phyloP scores from a whole-genome alignment of 2,329 filamentous ascomycete genomes.

The Xylariaceae sp. region DNA sequence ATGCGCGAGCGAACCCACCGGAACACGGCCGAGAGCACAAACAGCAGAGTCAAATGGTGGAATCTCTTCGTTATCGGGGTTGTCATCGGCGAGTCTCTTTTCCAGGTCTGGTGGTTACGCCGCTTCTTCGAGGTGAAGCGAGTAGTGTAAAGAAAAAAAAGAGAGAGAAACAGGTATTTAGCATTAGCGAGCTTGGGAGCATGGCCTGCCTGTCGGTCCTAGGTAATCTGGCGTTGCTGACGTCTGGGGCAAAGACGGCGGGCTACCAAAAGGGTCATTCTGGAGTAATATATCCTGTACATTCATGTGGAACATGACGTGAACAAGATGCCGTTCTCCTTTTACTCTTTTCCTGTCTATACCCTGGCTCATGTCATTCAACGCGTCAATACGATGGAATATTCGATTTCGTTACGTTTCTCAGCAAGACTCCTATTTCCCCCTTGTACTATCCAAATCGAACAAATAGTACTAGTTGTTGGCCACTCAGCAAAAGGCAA shows the following conservation, averaged over 20 bases:
- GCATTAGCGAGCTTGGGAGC: not conserved
- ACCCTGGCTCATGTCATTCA: too few species aligned
- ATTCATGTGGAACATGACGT: slow-evolving; percentile 21
- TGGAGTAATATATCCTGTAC: slow-evolving; percentile 20
- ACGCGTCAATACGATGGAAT: too few species aligned
- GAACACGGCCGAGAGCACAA: slow-evolving; percentile 98
- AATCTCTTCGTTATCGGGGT: slow-evolving; percentile 92
- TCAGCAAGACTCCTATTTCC: too few species aligned
- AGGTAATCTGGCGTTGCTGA: slow-evolving; percentile 27
- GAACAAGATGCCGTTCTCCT: slow-evolving; percentile 17
- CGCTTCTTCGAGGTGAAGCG: slow-evolving; percentile 90
- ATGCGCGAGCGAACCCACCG: slow-evolving; percentile 92
- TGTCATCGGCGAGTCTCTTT: slow-evolving; percentile 84
- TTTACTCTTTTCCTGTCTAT: not conserved
- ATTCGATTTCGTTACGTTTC: too few species aligned
- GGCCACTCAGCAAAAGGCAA: too few species aligned
- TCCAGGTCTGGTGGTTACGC: slow-evolving; percentile 99
- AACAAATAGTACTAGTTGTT: too few species aligned
- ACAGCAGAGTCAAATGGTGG: slow-evolving; percentile 98
- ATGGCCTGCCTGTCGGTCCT: slow-evolving; percentile 14
- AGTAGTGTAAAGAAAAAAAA: slow-evolving; percentile 52
- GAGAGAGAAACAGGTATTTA: not conserved
- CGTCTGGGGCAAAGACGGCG: slow-evolving; percentile 21
- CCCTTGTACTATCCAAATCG: too few species aligned
- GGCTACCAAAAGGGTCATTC: slow-evolving; percentile 17